phyloP scores from a whole-genome alignment of 768 basidiomycete genomes.

The Myochromella boudieri region DNA sequence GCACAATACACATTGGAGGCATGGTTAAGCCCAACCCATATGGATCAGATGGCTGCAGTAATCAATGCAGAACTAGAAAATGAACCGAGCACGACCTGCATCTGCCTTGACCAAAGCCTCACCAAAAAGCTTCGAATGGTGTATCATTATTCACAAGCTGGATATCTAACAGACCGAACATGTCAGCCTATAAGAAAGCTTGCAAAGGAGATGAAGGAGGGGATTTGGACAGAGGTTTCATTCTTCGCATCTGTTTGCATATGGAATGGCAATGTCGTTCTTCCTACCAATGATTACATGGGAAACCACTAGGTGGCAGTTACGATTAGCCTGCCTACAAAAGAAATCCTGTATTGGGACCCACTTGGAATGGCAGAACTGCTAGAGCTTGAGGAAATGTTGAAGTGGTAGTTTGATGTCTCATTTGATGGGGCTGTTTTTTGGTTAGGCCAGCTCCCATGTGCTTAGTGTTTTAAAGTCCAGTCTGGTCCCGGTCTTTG shows the following conservation, averaged over 20 bases:
- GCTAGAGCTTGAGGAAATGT: no score
- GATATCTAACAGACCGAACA: neutral
- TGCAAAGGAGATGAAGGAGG: neutral
- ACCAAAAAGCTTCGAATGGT: neutral
- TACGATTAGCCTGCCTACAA: no score
- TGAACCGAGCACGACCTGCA: neutral
- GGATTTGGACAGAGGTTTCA: neutral
- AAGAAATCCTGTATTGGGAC: no score
- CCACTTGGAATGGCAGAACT: no score
- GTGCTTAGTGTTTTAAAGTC: no score
- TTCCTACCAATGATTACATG: no score
- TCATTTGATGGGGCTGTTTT: no score
- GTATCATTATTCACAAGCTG: neutral
- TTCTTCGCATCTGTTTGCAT: neutral
- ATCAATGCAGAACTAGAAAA: constrained; percentile 4
- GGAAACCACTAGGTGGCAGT: no score
- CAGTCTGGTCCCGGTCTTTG: no score
- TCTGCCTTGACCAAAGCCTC: constrained; percentile 9
- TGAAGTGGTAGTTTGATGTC: no score
- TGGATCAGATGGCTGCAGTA: constrained; percentile 4
- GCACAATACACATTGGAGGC: constrained; percentile 1
- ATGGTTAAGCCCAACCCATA: constrained; percentile 11
- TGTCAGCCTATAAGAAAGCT: constrained; percentile 1
- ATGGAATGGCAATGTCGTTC: no score
- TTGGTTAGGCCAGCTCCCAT: no score